phyloP scores from a whole-genome alignment of 352 stramenopile genomes.

The Phytopythium kandeliae region DNA sequence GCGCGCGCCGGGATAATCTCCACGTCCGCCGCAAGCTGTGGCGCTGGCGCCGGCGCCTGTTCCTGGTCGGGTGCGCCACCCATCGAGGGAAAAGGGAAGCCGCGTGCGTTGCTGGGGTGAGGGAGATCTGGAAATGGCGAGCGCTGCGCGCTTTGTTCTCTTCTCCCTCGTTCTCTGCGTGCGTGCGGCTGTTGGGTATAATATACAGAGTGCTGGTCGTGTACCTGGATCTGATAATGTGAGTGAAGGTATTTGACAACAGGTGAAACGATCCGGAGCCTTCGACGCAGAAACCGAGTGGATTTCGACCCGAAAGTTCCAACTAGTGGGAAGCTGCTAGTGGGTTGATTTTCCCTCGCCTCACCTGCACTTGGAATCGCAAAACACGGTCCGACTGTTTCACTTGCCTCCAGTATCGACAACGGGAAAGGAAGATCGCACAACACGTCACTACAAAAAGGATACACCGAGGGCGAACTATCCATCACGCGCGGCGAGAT shows the following conservation, averaged over 20 bases:
- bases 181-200: not conserved
- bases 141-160: not conserved
- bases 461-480: too few relatives aligned
- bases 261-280: not conserved
- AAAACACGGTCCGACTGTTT: not conserved
- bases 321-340: too few relatives aligned
- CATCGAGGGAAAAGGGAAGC: not conserved
- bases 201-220: not conserved
- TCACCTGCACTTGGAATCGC: too few relatives aligned
- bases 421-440: not conserved
- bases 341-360: too few relatives aligned
- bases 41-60: not conserved
- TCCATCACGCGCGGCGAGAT: not conserved
- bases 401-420: not conserved
- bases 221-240: not conserved
- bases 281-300: too few relatives aligned
- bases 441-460: too few relatives aligned
- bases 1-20: not conserved
- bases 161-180: not conserved
- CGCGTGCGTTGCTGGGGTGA: not conserved
- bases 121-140: not conserved
- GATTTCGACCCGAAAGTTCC: too few relatives aligned
- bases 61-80: not conserved
- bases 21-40: constrained; percentile 1
- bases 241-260: not conserved